phyloP scores from a whole-genome alignment of 345 rosid genomes.

The Gossypioides kirkii region DNA sequence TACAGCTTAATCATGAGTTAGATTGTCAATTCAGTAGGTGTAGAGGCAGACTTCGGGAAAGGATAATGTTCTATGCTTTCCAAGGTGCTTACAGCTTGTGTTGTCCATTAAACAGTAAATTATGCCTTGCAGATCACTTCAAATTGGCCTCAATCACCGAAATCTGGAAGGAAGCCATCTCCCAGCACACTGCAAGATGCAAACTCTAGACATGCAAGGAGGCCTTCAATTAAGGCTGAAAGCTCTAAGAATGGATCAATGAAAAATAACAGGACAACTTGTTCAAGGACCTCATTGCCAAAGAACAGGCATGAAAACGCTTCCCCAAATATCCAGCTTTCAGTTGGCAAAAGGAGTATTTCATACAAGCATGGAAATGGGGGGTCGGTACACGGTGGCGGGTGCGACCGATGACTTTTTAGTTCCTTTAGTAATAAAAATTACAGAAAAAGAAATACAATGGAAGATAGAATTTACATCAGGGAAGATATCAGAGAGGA shows the following conservation, averaged over 20 bases:
- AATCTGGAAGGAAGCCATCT: slow-evolving; percentile 39
- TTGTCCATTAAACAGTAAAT: neutral
- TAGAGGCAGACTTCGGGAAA: no score
- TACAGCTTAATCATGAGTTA: neutral
- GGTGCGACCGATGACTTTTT: neutral
- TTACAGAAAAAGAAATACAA: neutral
- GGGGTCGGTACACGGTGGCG: neutral
- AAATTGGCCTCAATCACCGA: slow-evolving; percentile 42
- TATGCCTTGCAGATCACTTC: slow-evolving; percentile 38
- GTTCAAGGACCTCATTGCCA: slow-evolving; percentile 29
- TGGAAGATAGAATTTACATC: neutral
- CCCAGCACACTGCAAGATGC: slow-evolving; percentile 25
- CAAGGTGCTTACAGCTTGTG: neutral
- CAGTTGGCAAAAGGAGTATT: slow-evolving; percentile 12
- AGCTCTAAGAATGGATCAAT: slow-evolving; percentile 27
- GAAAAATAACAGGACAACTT: slow-evolving; percentile 31
- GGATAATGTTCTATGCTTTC: neutral
- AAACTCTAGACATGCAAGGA: slow-evolving; percentile 32
- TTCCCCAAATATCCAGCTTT: slow-evolving; percentile 59
- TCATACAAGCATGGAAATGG: neutral
- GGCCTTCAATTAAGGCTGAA: slow-evolving; percentile 28
- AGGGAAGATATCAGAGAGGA: neutral
- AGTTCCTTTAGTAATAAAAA: neutral
- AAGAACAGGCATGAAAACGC: slow-evolving; percentile 52
- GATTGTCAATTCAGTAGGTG: slow-evolving; percentile 9